Evolutionary conservation across 2,329 filamentous ascomycete genomes (phyloP).

Genomic region (Emmonsia crescens): DNA sequence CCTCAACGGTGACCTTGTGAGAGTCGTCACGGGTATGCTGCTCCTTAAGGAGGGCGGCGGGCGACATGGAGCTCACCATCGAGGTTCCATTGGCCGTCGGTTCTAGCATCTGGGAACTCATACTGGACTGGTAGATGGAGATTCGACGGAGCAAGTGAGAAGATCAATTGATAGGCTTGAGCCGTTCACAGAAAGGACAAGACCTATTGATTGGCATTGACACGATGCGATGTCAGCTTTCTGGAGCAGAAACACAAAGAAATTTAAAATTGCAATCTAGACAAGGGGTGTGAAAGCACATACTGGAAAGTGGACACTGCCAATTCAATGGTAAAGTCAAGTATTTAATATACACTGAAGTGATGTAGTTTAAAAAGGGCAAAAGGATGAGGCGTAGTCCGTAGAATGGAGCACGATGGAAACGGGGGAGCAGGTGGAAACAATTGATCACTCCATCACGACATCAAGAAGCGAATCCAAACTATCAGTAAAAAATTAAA

Average conservation of each 20-base stretch:
- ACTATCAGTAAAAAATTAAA: not conserved
- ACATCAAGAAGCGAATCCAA: not conserved
- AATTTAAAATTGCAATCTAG: not conserved
- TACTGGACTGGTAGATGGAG: not conserved
- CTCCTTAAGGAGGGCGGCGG: conserved; percentile 44
- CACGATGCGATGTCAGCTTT: not conserved
- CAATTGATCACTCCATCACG: not conserved
- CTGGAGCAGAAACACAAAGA: not conserved
- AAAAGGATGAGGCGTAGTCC: not conserved
- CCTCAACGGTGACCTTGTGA: conserved; percentile 64
- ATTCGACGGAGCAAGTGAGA: not conserved
- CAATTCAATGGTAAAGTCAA: not conserved
- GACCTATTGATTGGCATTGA: not conserved
- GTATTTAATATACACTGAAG: not conserved
- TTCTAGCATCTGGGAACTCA: not conserved
- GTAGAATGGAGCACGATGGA: not conserved
- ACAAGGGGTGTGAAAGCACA: not conserved
- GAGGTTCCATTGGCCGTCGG: conserved; percentile 1
- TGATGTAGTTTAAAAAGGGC: too few species aligned
- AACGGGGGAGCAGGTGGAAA: not conserved
- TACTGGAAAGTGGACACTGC: not conserved
- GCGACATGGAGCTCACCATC: conserved; percentile 24
- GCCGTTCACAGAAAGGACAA: not conserved
- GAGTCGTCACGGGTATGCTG: conserved; percentile 42
- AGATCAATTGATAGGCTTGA: not conserved